Evolutionary conservation across 306 rosid species (phyloP).

Genomic region (Corylus americana): DNA sequence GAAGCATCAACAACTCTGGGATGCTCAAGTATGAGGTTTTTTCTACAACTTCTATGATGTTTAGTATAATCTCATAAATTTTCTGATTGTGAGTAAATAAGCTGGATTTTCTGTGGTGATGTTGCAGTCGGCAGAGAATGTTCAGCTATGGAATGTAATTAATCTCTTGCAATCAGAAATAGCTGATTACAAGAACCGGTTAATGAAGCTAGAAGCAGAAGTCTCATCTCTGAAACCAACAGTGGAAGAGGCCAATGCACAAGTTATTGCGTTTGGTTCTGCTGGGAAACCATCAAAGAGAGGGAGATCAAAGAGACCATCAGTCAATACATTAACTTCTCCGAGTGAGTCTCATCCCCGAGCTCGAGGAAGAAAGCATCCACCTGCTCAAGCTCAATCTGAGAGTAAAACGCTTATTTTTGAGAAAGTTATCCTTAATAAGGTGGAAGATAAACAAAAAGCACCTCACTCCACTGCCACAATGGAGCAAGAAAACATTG

Average conservation of each 20-base stretch:
- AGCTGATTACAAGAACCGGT: slow-evolving; percentile 40
- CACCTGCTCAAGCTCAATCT: slow-evolving; percentile 17
- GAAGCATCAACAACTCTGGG: slow-evolving; percentile 59
- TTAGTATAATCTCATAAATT: not conserved
- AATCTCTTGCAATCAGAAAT: slow-evolving; percentile 48
- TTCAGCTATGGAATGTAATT: slow-evolving; percentile 39
- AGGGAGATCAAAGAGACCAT: slow-evolving; percentile 47
- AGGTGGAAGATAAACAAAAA: slow-evolving; percentile 28
- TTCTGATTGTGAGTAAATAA: slow-evolving; percentile 13
- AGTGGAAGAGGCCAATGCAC: slow-evolving; percentile 29
- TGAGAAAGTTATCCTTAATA: slow-evolving; percentile 44
- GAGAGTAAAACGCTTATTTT: slow-evolving; percentile 32
- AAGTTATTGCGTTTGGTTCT: slow-evolving; percentile 26
- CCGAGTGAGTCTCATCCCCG: slow-evolving; percentile 23
- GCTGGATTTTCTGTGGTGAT: slow-evolving; percentile 12
- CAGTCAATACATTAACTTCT: slow-evolving; percentile 26
- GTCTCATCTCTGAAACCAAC: slow-evolving; percentile 42
- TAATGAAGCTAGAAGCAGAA: slow-evolving; percentile 43
- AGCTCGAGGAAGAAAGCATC: slow-evolving; percentile 30
- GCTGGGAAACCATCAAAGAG: slow-evolving; percentile 37
- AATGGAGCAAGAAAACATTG: slow-evolving; percentile 25
- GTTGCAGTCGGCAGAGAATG: slow-evolving; percentile 54
- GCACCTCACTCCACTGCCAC: not conserved
- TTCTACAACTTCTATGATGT: slow-evolving; percentile 9
- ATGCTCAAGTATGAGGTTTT: slow-evolving; percentile 42